These are phyloP conservation scores for Hyaloperonospora arabidopsidis DNA, from an alignment of 352 stramenopile genomes.

Conservation along the genomic window DNA sequence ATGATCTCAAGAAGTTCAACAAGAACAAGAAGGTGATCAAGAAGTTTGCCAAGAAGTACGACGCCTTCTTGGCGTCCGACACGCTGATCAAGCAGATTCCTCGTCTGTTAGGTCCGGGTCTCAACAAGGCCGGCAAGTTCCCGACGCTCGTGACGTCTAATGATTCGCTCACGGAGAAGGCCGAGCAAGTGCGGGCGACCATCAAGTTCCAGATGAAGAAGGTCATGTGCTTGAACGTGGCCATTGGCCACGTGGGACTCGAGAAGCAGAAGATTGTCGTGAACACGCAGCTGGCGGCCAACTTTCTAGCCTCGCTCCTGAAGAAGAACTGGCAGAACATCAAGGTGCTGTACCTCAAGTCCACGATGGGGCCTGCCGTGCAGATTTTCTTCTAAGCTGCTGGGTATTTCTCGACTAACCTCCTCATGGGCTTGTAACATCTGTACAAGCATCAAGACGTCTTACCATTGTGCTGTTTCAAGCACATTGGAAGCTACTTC, in stretches of 20 bases:
- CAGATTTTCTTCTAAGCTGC: slow-evolving; percentile 99
- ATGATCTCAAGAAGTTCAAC: slow-evolving; percentile 99
- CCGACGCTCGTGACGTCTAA: slow-evolving; percentile 91
- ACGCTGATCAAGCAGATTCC: slow-evolving; percentile 99
- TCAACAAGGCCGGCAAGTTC: slow-evolving; percentile 99
- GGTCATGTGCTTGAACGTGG: slow-evolving; percentile 99
- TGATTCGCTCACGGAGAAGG: slow-evolving; percentile 97
- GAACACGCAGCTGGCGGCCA: slow-evolving; percentile 97
- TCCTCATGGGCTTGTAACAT: slow-evolving; percentile 3
- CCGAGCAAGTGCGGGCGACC: slow-evolving; percentile 94
- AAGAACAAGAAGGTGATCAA: slow-evolving; percentile 99
- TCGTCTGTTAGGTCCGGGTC: slow-evolving; percentile 96
- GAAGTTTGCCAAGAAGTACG: slow-evolving; percentile 99
- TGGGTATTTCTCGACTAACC: neutral
- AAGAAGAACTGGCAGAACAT: slow-evolving; percentile 99
- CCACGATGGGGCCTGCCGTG: slow-evolving; percentile 95
- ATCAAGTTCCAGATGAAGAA: slow-evolving; percentile 99
- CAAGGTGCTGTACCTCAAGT: slow-evolving; percentile 99
- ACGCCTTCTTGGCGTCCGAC: slow-evolving; percentile 98
- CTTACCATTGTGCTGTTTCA: slow-evolving; percentile 21
- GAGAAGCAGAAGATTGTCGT: slow-evolving; percentile 93
- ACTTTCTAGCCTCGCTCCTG: slow-evolving; percentile 98
- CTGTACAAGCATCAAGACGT: slow-evolving; percentile 12
- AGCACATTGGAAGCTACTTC: slow-evolving; percentile 32
- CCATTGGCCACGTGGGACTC: slow-evolving; percentile 95